These are phyloP conservation scores for Yamadazyma triangularis DNA, from an alignment of 1,139 yeast genomes.

Conservation along the genomic window DNA sequence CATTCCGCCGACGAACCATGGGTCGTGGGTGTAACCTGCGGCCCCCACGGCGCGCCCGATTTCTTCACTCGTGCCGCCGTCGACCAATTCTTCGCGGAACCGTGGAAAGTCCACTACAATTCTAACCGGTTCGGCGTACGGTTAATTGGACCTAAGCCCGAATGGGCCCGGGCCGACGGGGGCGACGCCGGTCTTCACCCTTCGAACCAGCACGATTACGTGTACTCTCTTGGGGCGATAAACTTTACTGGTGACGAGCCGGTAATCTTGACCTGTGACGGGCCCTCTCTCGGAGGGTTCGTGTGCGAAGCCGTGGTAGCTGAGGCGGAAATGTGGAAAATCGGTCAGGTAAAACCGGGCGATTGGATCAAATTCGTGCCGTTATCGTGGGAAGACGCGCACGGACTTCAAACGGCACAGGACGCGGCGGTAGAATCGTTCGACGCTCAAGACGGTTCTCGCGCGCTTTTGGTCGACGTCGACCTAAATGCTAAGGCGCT, in stretches of 20 bases:
- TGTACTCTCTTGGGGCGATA: slow-evolving; percentile 92
- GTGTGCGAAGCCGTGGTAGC: slow-evolving; percentile 95
- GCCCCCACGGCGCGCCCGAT: slow-evolving; percentile 97
- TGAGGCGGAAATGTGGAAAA: slow-evolving; percentile 97
- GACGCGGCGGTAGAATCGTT: slow-evolving; percentile 48
- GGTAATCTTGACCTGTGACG: slow-evolving; percentile 93
- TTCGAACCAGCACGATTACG: slow-evolving; percentile 95
- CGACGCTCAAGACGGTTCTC: slow-evolving; percentile 37
- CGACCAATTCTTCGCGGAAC: slow-evolving; percentile 63
- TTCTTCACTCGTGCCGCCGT: slow-evolving; percentile 78
- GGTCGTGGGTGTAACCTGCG: slow-evolving; percentile 91
- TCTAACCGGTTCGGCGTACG: slow-evolving; percentile 96
- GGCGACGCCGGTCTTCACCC: slow-evolving; percentile 99
- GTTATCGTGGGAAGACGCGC: slow-evolving; percentile 63
- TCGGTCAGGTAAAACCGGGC: slow-evolving; percentile 96
- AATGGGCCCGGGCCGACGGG: slow-evolving; percentile 96
- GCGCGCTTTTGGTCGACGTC: too few species aligned
- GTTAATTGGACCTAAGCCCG: slow-evolving; percentile 91
- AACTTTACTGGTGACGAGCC: slow-evolving; percentile 99
- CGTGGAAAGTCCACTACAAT: slow-evolving; percentile 95
- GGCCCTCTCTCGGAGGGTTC: slow-evolving; percentile 96
- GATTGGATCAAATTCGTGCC: slow-evolving; percentile 80
- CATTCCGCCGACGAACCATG: slow-evolving; percentile 49
- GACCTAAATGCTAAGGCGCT: slow-evolving; percentile 26
- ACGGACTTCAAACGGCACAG: slow-evolving; percentile 55